Percentiles rank a stretch among this genome's conserved stretches.
Evolutionary conservation across 2,329 filamentous ascomycete genomes (phyloP).

Genomic region (Didymellaceae sp.): DNA sequence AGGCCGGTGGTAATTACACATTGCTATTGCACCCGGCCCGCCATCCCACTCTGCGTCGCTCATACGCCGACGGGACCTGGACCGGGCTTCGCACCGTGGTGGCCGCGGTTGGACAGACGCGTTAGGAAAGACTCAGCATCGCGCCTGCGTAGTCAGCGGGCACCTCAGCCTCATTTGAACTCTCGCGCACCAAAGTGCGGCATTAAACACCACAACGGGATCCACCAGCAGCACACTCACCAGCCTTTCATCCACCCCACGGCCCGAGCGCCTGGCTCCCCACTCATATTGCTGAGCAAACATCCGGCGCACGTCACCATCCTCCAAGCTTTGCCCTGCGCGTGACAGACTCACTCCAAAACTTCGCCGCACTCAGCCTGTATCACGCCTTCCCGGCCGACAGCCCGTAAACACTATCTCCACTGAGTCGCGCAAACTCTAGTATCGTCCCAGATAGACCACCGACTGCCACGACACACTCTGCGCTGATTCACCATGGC

Average conservation of each 20-base stretch:
- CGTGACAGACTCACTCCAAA: constrained; percentile 10
- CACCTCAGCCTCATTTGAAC: constrained; percentile 13
- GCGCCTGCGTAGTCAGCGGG: constrained; percentile 15
- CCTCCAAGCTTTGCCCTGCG: constrained; percentile 11
- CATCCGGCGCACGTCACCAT: constrained; percentile 12
- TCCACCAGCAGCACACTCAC: constrained; percentile 14
- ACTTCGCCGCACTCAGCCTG: constrained; percentile 12
- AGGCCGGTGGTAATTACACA: constrained; percentile 20
- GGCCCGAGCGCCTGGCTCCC: constrained; percentile 16
- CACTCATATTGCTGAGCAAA: constrained; percentile 16
- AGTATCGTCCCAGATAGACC: constrained; percentile 4
- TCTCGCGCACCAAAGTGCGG: constrained; percentile 15
- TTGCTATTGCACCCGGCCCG: constrained; percentile 17
- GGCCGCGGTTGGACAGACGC: constrained; percentile 6
- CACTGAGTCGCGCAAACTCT: constrained; percentile 11
- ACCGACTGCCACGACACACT: constrained; percentile 10
- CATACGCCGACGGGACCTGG: constrained; percentile 18
- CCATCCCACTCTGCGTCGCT: constrained; percentile 21
- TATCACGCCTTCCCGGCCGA: constrained; percentile 19
- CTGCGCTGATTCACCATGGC: constrained; percentile 22
- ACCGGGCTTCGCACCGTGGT: constrained; percentile 14
- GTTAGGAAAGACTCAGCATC: constrained; percentile 13
- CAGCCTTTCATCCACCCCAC: constrained; percentile 15
- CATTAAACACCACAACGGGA: constrained; percentile 17
- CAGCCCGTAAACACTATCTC: constrained; percentile 7